Conservation (phyloP, 78 protist genomes). For the Anaeramoeba ignava region DNA sequence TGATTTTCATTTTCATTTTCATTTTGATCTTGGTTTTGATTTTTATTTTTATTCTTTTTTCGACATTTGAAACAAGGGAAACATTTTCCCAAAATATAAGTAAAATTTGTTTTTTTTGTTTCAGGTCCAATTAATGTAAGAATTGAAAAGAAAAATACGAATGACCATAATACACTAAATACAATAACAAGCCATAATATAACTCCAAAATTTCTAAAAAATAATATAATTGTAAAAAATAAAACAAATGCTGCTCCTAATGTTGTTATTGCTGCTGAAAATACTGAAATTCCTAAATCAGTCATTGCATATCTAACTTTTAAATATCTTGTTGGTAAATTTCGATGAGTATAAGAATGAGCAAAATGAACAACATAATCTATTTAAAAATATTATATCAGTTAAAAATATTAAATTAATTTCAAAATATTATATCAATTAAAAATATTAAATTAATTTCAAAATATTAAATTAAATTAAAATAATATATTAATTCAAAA, state of each 20-base stretch:
- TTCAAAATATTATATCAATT: too few relatives aligned
- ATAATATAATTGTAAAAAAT: neutral
- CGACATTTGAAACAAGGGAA: too few relatives aligned
- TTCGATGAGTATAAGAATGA: neutral
- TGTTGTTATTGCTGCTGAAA: slow-evolving; percentile 15
- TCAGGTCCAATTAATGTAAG: neutral
- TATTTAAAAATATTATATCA: too few relatives aligned
- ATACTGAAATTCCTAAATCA: slow-evolving; percentile 12
- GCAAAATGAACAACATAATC: slow-evolving; percentile 17
- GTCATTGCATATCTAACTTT: slow-evolving; percentile 7
- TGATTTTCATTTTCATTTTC: too few relatives aligned
- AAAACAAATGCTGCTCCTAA: slow-evolving; percentile 7
- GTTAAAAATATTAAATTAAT: too few relatives aligned
- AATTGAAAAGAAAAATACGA: slow-evolving; percentile 12
- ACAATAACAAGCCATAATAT: slow-evolving; percentile 10
- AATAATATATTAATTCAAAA: too few relatives aligned
- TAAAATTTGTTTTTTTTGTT: too few relatives aligned
- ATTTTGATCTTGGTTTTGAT: too few relatives aligned
- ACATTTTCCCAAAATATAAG: too few relatives aligned
- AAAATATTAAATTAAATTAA: too few relatives aligned
- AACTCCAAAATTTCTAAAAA: slow-evolving; percentile 23
- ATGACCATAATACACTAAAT: slow-evolving; percentile 10
- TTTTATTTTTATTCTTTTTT: too few relatives aligned
- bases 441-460: too few relatives aligned
- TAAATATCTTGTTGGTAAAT: neutral